Evolutionary conservation across 2,329 filamentous ascomycete genomes (phyloP).

Genomic region (Aspergillus neoniger): DNA sequence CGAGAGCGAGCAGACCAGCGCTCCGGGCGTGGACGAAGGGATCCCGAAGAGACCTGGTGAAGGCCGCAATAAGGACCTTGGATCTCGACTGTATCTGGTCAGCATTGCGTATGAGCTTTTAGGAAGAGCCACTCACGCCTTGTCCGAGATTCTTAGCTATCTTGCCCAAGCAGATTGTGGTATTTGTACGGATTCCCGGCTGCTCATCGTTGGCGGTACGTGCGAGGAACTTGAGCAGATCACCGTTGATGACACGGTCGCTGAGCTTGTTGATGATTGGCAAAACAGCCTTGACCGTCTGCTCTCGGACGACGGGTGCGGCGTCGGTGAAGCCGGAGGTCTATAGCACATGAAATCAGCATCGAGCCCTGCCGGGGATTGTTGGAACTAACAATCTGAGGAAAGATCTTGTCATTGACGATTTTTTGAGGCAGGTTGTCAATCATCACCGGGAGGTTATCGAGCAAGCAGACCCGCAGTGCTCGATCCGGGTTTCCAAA

Average conservation of each 20-base stretch:
- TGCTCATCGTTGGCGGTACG: constrained; percentile 98
- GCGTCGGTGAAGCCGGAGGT: constrained; percentile 93
- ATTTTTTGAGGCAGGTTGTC: constrained; percentile 83
- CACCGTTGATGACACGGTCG: constrained; percentile 89
- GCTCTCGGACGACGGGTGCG: constrained; percentile 88
- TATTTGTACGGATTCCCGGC: constrained; percentile 95
- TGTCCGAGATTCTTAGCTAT: constrained; percentile 86
- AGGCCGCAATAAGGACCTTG: constrained; percentile 92
- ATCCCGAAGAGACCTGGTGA: constrained; percentile 83
- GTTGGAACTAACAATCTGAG: constrained; percentile 71
- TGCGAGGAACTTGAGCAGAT: constrained; percentile 84
- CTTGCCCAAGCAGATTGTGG: constrained; percentile 94
- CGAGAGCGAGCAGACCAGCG: constrained; percentile 81
- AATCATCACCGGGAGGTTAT: constrained; percentile 87
- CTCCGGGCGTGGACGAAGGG: constrained; percentile 94
- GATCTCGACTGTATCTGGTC: constrained; percentile 63
- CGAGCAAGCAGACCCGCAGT: constrained; percentile 84
- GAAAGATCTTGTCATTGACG: constrained; percentile 96
- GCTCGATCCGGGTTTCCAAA: constrained; percentile 92
- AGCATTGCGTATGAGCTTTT: constrained; percentile 20
- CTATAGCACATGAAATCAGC: constrained; percentile 44
- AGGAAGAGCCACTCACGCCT: constrained; percentile 42
- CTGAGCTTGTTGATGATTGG: constrained; percentile 85
- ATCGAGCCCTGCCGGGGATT: not conserved
- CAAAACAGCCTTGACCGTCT: constrained; percentile 92